Conservation (phyloP, 2,329 filamentous ascomycete genomes). For the Pezicula carpinea region DNA sequence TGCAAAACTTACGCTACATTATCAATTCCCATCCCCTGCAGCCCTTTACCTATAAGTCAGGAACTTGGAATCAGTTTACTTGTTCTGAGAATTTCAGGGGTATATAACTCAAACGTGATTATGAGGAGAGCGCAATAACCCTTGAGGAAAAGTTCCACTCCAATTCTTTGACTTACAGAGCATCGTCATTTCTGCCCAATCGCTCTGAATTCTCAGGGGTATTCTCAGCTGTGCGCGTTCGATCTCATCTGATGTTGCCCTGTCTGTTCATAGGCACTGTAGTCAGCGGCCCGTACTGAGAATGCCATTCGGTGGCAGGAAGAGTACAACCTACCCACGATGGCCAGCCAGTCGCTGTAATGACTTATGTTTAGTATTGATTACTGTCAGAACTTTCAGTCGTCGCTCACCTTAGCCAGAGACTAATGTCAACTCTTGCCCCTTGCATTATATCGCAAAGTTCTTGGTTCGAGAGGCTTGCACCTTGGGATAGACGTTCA, state of each 20-base stretch:
- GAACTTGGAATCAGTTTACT: no score
- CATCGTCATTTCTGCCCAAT: constrained; percentile 48
- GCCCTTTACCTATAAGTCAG: constrained; percentile 31
- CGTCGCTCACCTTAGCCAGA: constrained; percentile 40
- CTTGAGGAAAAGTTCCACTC: no score
- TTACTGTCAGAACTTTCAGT: no score
- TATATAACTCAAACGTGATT: no score
- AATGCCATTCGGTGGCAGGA: background rate
- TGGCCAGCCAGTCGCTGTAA: constrained; percentile 31
- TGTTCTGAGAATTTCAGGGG: no score
- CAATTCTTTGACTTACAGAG: constrained; percentile 22
- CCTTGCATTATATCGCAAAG: constrained; percentile 37
- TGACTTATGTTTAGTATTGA: no score
- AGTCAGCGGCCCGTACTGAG: background rate
- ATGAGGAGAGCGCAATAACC: no score
- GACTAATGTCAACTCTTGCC: constrained; percentile 41
- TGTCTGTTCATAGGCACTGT: background rate
- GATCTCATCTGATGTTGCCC: background rate
- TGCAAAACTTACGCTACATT: constrained; percentile 33
- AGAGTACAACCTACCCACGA: constrained; percentile 24
- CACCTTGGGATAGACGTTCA: constrained; percentile 32
- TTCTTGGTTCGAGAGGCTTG: constrained; percentile 30
- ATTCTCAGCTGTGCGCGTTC: constrained; percentile 33
- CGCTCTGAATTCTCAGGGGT: constrained; percentile 46
- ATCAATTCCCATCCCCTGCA: constrained; percentile 43